phyloP scores from a whole-genome alignment of 441 rosid species.

The Eutrema salsugineum region DNA sequence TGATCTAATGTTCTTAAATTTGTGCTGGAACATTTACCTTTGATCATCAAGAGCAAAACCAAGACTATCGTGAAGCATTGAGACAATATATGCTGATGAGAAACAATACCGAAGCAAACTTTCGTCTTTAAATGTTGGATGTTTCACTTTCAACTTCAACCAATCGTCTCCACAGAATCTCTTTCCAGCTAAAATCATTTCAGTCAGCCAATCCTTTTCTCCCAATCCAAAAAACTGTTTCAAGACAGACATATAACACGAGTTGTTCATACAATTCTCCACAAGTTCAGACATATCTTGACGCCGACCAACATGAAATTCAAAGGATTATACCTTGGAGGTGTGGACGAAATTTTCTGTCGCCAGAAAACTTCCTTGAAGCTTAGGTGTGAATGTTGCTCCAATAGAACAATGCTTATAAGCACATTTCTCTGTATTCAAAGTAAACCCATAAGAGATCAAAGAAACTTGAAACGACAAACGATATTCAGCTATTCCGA shows the following conservation, averaged over 20 bases:
- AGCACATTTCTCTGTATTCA: slow-evolving; percentile 60
- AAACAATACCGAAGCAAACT: slow-evolving; percentile 58
- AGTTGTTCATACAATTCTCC: not conserved
- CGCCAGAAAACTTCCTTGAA: slow-evolving; percentile 78
- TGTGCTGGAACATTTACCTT: slow-evolving; percentile 32
- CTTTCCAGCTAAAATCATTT: slow-evolving; percentile 51
- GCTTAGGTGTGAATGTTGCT: slow-evolving; percentile 70
- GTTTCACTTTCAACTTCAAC: slow-evolving; percentile 47
- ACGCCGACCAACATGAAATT: not conserved
- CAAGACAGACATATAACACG: slow-evolving; percentile 12
- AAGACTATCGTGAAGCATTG: slow-evolving; percentile 56
- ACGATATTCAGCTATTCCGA: not conserved
- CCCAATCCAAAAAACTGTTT: slow-evolving; percentile 72
- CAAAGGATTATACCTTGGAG: slow-evolving; percentile 53
- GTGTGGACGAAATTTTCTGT: slow-evolving; percentile 86
- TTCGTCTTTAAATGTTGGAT: slow-evolving; percentile 42
- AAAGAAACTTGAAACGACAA: not conserved
- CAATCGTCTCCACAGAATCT: slow-evolving; percentile 72
- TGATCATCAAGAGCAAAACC: slow-evolving; percentile 47
- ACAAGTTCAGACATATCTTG: not conserved
- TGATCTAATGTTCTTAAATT: not conserved
- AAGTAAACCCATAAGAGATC: not conserved
- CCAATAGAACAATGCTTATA: slow-evolving; percentile 63
- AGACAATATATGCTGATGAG: slow-evolving; percentile 56
- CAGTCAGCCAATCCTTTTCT: slow-evolving; percentile 51